Evolutionary conservation across 2,329 filamentous ascomycete species (phyloP).

Genomic region (Botrytis byssoidea): DNA sequence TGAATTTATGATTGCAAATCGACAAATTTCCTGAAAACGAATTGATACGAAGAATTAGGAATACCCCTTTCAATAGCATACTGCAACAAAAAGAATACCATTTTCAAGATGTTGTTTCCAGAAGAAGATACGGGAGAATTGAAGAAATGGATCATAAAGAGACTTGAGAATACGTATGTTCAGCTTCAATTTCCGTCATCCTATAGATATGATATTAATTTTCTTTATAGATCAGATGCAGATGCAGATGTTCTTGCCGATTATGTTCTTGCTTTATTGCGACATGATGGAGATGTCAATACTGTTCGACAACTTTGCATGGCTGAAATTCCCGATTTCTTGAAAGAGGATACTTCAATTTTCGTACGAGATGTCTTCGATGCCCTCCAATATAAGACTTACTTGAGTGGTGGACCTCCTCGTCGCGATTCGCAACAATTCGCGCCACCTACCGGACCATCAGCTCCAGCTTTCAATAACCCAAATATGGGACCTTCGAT

Average conservation of each 20-base stretch:
- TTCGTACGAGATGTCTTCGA: conserved; percentile 73
- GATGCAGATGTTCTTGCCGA: conserved; percentile 81
- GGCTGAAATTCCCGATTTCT: conserved; percentile 71
- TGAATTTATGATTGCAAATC: conserved; percentile 6
- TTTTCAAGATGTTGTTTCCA: conserved; percentile 56
- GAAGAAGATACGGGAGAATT: conserved; percentile 62
- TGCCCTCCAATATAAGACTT: conserved; percentile 61
- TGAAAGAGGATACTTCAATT: conserved; percentile 61
- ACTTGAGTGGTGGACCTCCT: conserved; percentile 51
- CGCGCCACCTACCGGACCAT: conserved; percentile 35
- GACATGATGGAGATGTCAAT: conserved; percentile 64
- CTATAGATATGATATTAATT: conserved; percentile 4
- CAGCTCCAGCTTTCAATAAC: conserved; percentile 30
- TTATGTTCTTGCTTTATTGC: conserved; percentile 76
- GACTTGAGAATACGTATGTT: conserved; percentile 70
- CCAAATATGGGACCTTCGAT: conserved; percentile 28
- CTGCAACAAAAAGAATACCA: background rate
- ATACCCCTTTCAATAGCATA: background rate
- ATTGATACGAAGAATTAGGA: background rate
- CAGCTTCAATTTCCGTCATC: conserved; percentile 26
- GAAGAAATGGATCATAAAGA: conserved; percentile 75
- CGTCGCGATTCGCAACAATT: conserved; percentile 31
- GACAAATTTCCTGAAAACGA: background rate
- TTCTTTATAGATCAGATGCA: conserved; percentile 62
- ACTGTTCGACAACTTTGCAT: conserved; percentile 67